These are phyloP conservation scores for Coemansia sp. DNA, from an alignment of 192 early-diverging fungal species.

Conservation along the genomic window DNA sequence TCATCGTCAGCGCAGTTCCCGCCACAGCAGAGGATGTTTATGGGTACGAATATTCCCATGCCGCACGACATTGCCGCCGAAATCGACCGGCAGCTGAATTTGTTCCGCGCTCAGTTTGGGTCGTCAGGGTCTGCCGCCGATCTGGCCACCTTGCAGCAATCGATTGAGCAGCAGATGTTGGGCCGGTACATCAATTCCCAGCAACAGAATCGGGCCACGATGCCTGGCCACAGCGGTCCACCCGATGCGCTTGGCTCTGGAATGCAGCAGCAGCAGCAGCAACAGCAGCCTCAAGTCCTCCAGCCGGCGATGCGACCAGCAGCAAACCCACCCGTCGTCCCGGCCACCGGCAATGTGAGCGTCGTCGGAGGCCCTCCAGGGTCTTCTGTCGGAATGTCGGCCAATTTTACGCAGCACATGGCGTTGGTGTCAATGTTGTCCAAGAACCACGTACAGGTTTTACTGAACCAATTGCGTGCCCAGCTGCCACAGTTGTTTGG, in stretches of 20 bases:
- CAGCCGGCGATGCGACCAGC: not conserved
- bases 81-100: conserved; percentile 20
- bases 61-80: conserved; percentile 22
- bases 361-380: not conserved
- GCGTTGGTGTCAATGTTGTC: conserved; percentile 18
- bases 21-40: conserved; percentile 21
- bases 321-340: no score
- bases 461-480: conserved; percentile 19
- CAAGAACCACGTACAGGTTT: conserved; percentile 14
- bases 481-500: conserved; percentile 27
- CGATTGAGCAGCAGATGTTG: not conserved
- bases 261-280: not conserved
- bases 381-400: not conserved
- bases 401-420: conserved; percentile 22
- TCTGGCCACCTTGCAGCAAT: not conserved
- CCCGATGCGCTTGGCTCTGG: not conserved
- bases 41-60: conserved; percentile 22
- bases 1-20: conserved; percentile 2
- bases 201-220: no score
- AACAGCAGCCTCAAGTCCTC: not conserved
- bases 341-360: not conserved
- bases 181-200: not conserved
- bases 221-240: no score
- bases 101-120: conserved; percentile 8
- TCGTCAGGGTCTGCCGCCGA: conserved; percentile 2